Conservation (phyloP, 148 eudicot genomes). For the Vaccinium macrocarpon region DNA sequence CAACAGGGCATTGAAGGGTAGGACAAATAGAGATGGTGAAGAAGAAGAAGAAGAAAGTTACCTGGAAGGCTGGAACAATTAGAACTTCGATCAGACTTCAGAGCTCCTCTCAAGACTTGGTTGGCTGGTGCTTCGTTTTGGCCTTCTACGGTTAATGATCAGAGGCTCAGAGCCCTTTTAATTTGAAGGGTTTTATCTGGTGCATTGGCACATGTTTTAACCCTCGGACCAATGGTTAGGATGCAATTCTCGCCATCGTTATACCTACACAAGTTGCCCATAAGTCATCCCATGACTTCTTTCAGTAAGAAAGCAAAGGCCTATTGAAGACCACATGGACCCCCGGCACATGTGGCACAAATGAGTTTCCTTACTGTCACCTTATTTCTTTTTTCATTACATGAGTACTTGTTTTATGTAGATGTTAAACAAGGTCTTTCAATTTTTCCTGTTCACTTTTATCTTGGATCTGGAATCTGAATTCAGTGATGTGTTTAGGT, state of each 20-base stretch:
- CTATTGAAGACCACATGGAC: neutral
- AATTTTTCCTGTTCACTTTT: neutral
- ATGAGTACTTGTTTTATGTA: conserved; percentile 1
- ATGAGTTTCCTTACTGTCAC: neutral
- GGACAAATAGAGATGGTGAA: no score
- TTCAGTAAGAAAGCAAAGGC: neutral
- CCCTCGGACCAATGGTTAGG: no score
- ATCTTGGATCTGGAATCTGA: conserved; percentile 26
- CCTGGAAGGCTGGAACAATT: no score
- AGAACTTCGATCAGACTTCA: no score
- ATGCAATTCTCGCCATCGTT: neutral
- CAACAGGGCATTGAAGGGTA: no score
- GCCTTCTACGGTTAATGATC: no score
- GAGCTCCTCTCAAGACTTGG: no score
- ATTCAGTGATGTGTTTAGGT: conserved; percentile 36
- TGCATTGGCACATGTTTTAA: no score
- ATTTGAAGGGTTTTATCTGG: no score
- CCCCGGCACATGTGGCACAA: neutral
- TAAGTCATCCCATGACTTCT: neutral
- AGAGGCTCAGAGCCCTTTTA: no score
- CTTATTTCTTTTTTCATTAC: neutral
- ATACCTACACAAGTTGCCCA: neutral
- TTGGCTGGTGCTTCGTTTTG: no score
- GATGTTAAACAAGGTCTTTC: neutral
- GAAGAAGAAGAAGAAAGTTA: no score